Conservation (phyloP, 1,139 yeast genomes). For the Geotrichum candidum region DNA sequence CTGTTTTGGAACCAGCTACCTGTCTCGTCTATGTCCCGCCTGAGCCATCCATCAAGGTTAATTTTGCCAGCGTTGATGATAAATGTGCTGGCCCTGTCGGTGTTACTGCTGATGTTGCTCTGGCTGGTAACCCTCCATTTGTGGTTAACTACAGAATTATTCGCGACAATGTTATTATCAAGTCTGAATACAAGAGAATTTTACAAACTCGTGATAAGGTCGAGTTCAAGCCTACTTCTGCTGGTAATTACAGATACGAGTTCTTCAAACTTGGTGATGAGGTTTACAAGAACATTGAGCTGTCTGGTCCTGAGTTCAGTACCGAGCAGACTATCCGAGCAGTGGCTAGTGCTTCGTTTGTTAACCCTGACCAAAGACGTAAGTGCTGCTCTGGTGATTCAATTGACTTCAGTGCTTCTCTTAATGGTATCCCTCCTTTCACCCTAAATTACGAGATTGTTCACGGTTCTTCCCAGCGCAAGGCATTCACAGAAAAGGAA, state of each 20-base stretch:
- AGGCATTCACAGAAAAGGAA: constrained; percentile 40
- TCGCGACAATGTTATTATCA: constrained; percentile 28
- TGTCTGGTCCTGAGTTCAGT: constrained; percentile 14
- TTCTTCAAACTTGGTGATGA: constrained; percentile 44
- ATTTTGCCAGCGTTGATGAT: constrained; percentile 56
- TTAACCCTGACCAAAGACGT: constrained; percentile 22
- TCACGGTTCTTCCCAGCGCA: constrained; percentile 44
- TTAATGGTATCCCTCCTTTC: constrained; percentile 79
- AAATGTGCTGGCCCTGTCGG: constrained; percentile 93
- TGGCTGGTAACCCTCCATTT: constrained; percentile 80
- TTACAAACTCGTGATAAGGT: constrained; percentile 46
- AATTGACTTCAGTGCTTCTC: constrained; percentile 47
- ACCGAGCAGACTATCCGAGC: constrained; percentile 35
- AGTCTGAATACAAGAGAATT: constrained; percentile 19
- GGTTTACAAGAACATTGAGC: constrained; percentile 33
- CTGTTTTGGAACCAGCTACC: constrained; percentile 43
- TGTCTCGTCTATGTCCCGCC: constrained; percentile 45
- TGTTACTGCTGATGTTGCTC: constrained; percentile 57
- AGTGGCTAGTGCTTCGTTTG: constrained; percentile 37
- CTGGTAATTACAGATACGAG: constrained; percentile 73
- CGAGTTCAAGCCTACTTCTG: constrained; percentile 68
- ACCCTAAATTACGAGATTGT: constrained; percentile 62
- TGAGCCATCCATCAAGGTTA: constrained; percentile 41
- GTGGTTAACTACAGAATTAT: constrained; percentile 55
- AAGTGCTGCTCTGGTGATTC: constrained; percentile 44